Base-by-base conservation (phyloP, 2,329 filamentous ascomycete genomes). In the Diaporthe sp. region DNA sequence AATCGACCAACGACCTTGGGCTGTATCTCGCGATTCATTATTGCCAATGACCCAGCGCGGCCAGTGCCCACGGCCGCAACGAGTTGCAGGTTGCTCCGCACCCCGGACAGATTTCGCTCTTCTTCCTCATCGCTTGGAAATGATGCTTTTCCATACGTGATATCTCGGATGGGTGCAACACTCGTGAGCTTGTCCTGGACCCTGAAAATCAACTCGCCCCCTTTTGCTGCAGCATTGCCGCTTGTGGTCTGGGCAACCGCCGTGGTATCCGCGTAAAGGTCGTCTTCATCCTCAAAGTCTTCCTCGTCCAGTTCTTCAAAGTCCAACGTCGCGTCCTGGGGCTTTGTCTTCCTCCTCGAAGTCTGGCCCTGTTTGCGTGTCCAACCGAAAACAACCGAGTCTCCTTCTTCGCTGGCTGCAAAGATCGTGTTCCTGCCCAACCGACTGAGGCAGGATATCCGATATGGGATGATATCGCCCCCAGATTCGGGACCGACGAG, bases 381-480 rank as follows among this genome's bases (percentile, higher is more conserved):
- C 93, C 95, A 98, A 30, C 94, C 93, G 35, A 99, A 81, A 5
- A 99, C 88, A 1, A 94, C 82, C 0, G 96, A 97, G 78, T 98
- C 94, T 12, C 92, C 90, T 72, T 93, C 90, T 80, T 97, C 94
- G 79, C 94, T 97, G 17, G 96, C 97, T 32, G 97, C 84, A 80
- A 99, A 99, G 42, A 98, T 81, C 25, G 89, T 88, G 15, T 92
- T 91, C 71, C 91, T 90, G 5, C 91, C 90, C 4, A 98, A 82
- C 70, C 88, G 90, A 32, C 92, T 91, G 2, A 94, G 88, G 75
- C 94, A 95, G 1, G 94, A 93, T 35, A 92, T 89, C 30, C 88
- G 85, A 55, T 89, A 88, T 65, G 88, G 88, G 73, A 97, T 81
- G 13, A 94, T 76, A 39, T 84, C 81, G 10, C 93, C 93, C 13